Conservation (phyloP, 495 filamentous ascomycete species). For the Oleoguttula mirabilis region DNA sequence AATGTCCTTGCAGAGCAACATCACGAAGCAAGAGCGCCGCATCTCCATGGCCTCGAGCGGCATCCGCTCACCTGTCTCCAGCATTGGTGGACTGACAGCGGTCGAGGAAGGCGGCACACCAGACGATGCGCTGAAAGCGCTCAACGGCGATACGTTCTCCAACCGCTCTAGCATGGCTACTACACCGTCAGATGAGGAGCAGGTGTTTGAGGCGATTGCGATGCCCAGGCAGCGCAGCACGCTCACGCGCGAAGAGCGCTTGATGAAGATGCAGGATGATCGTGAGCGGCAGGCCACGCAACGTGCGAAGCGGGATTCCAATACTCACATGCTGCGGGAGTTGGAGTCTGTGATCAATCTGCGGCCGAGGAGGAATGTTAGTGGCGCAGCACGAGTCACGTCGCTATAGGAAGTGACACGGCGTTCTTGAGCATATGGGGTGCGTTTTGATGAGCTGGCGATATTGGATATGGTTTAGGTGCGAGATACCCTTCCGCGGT, state of each 20-base stretch:
- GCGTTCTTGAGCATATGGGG: too few species aligned
- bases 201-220: slow-evolving; percentile 77
- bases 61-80: slow-evolving; percentile 62
- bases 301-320: slow-evolving; percentile 63
- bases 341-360: slow-evolving; percentile 80
- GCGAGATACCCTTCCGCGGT: too few species aligned
- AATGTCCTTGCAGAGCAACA: slow-evolving; percentile 56
- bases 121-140: slow-evolving; percentile 58
- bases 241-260: slow-evolving; percentile 75
- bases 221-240: slow-evolving; percentile 53
- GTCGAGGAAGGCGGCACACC: slow-evolving; percentile 65
- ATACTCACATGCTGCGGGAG: slow-evolving; percentile 79
- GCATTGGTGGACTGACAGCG: slow-evolving; percentile 71
- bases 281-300: slow-evolving; percentile 53
- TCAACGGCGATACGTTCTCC: slow-evolving; percentile 39
- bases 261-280: slow-evolving; percentile 81
- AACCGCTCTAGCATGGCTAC: slow-evolving; percentile 34
- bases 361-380: slow-evolving; percentile 38
- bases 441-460: too few species aligned
- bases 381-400: slow-evolving; percentile 38
- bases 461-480: too few species aligned
- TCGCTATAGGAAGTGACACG: slow-evolving; percentile 12
- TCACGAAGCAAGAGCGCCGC: slow-evolving; percentile 60
- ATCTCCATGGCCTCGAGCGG: slow-evolving; percentile 53
- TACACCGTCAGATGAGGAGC: slow-evolving; percentile 49